A percentile compares a stretch with the other conserved stretches of the same genome.
Conservation (phyloP, 169 alveolate genomes). For the Cryptosporidium sp. region DNA sequence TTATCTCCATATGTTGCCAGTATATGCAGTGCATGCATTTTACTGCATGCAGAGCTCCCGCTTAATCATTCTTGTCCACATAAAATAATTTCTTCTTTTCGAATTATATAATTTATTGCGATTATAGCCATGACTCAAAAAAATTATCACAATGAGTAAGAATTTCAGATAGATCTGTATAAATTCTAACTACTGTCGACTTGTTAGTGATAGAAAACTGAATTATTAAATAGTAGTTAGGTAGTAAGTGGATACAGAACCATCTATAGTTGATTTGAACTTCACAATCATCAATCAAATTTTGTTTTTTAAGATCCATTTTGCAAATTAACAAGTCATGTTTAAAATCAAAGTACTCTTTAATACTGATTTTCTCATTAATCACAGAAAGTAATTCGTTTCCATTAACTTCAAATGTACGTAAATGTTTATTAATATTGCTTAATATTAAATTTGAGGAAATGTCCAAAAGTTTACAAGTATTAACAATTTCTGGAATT, state of each 20-base stretch:
- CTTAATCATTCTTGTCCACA: neutral
- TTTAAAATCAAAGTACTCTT: slow-evolving; percentile 51
- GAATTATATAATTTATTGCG: neutral
- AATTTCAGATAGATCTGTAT: slow-evolving; percentile 41
- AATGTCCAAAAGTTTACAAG: slow-evolving; percentile 46
- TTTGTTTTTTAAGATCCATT: neutral
- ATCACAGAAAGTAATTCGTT: neutral
- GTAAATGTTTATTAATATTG: slow-evolving; percentile 8
- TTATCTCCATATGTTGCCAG: neutral
- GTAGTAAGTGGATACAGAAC: slow-evolving; percentile 48
- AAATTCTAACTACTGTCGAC: slow-evolving; percentile 9
- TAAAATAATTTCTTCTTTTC: neutral
- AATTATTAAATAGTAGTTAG: slow-evolving; percentile 29
- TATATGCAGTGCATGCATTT: neutral
- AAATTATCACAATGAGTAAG: slow-evolving; percentile 48
- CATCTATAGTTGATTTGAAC: slow-evolving; percentile 22
- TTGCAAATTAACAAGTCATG: slow-evolving; percentile 56
- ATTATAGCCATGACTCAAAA: slow-evolving; percentile 28
- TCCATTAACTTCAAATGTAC: slow-evolving; percentile 5
- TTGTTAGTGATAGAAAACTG: slow-evolving; percentile 47
- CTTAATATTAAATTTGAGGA: neutral
- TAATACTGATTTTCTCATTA: slow-evolving; percentile 5
- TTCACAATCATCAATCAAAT: neutral
- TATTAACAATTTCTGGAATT: neutral
- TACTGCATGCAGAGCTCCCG: neutral